Evolutionary conservation across 2,329 filamentous ascomycete species (phyloP).

Genomic region (Aureobasidium uvarum): DNA sequence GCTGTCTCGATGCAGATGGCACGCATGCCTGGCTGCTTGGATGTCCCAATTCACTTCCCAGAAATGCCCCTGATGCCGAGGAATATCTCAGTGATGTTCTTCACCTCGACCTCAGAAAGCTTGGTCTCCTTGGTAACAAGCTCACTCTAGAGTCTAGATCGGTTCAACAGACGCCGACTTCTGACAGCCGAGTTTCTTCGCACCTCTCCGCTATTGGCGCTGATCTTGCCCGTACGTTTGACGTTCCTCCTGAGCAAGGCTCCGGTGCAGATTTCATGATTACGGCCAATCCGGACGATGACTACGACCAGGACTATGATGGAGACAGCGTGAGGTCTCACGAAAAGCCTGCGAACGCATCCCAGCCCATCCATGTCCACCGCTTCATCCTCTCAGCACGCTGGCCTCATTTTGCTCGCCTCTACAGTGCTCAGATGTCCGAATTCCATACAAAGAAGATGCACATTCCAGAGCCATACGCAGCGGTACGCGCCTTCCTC

Average conservation of each 20-base stretch:
- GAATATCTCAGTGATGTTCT: slow-evolving; percentile 94
- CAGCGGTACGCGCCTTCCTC: slow-evolving; percentile 88
- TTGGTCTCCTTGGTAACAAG: slow-evolving; percentile 84
- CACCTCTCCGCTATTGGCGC: slow-evolving; percentile 67
- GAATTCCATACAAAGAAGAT: slow-evolving; percentile 97
- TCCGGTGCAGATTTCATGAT: slow-evolving; percentile 89
- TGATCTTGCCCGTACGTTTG: slow-evolving; percentile 83
- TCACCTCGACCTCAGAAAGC: slow-evolving; percentile 86
- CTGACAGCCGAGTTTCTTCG: slow-evolving; percentile 52
- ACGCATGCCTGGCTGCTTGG: slow-evolving; percentile 98
- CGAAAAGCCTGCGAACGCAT: slow-evolving; percentile 51
- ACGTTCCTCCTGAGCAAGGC: slow-evolving; percentile 76
- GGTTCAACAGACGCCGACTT: slow-evolving; percentile 49
- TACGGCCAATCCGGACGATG: slow-evolving; percentile 77
- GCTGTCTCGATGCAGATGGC: slow-evolving; percentile 89
- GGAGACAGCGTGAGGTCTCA: slow-evolving; percentile 42
- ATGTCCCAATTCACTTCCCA: slow-evolving; percentile 70
- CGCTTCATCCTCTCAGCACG: slow-evolving; percentile 90
- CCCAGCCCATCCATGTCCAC: slow-evolving; percentile 87
- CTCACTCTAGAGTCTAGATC: slow-evolving; percentile 40
- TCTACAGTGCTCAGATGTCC: slow-evolving; percentile 92
- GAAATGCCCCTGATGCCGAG: slow-evolving; percentile 70
- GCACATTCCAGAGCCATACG: slow-evolving; percentile 96
- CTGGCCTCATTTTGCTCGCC: slow-evolving; percentile 92
- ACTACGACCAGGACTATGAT: slow-evolving; percentile 32